Percentiles rank a stretch among this genome's conserved stretches.
Conservation (phyloP, 2,329 filamentous ascomycete genomes). For the Cladosporium colombiae region DNA sequence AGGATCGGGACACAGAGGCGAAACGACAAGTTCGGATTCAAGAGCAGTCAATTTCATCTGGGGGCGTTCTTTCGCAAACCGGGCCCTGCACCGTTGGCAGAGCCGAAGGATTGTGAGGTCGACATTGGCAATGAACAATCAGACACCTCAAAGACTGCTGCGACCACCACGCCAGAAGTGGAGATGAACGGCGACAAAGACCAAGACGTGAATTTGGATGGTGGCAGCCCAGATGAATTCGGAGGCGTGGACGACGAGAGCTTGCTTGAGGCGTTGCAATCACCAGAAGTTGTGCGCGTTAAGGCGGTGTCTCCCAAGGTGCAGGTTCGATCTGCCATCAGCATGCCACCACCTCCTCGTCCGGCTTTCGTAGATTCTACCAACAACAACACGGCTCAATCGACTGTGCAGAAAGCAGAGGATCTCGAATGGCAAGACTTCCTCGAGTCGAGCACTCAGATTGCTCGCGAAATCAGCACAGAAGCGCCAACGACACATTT, state of each 20-base stretch:
- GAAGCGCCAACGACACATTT: conserved; percentile 20
- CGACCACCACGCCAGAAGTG: neutral
- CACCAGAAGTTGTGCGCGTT: conserved; percentile 10
- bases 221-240: neutral
- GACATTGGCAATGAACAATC: neutral
- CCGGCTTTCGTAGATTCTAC: neutral
- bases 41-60: conserved; percentile 39
- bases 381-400: neutral
- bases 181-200: conserved; percentile 8
- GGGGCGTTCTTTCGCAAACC: conserved; percentile 37
- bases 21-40: conserved; percentile 38
- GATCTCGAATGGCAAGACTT: conserved; percentile 12
- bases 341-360: conserved; percentile 21
- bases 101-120: neutral
- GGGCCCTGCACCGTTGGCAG: neutral
- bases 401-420: neutral
- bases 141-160: neutral
- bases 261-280: conserved; percentile 30
- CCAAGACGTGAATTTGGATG: neutral
- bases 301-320: neutral
- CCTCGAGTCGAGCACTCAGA: conserved; percentile 48
- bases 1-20: conserved; percentile 35
- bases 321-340: conserved; percentile 3
- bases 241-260: conserved; percentile 37
- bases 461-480: conserved; percentile 44